These are phyloP conservation scores for Candida succiphila DNA, from an alignment of 805 yeast genomes.

Conservation along the genomic window DNA sequence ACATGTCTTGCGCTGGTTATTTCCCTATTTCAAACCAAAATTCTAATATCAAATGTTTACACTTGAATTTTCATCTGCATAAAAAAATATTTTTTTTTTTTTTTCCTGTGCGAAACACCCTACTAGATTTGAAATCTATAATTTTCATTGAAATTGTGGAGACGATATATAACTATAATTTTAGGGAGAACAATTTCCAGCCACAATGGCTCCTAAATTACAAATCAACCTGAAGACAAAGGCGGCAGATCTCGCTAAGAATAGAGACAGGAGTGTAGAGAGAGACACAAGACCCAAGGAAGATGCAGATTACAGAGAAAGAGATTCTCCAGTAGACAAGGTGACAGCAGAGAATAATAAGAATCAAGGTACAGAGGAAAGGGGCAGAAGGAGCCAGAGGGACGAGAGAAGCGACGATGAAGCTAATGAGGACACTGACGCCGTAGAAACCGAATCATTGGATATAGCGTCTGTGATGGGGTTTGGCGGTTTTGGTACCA, in stretches of 20 bases:
- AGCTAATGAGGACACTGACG: background rate
- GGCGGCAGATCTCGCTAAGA: too few species aligned
- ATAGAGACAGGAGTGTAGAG: slow-evolving; percentile 18
- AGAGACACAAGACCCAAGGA: slow-evolving; percentile 2
- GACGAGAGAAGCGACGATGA: background rate
- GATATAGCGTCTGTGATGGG: slow-evolving; percentile 45
- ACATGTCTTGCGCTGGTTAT: background rate
- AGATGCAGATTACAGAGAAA: slow-evolving; percentile 7
- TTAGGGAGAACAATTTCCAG: too few species aligned
- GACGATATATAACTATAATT: too few species aligned
- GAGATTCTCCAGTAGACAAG: too few species aligned
- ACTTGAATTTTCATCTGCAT: too few species aligned
- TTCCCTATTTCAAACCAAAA: slow-evolving; percentile 7
- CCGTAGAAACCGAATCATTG: slow-evolving; percentile 13
- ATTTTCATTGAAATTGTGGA: too few species aligned
- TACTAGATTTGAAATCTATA: too few species aligned
- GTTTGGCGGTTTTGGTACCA: slow-evolving; percentile 41
- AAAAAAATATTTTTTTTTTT: too few species aligned
- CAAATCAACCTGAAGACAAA: slow-evolving; percentile 11
- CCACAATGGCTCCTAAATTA: slow-evolving; percentile 12
- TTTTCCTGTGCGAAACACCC: too few species aligned
- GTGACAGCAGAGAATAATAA: slow-evolving; percentile 7
- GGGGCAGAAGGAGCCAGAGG: background rate
- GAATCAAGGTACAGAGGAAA: background rate
- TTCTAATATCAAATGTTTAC: slow-evolving; percentile 2